Evolutionary conservation across 306 rosid genomes (phyloP).

Genomic region (Dalbergia cultrata): DNA sequence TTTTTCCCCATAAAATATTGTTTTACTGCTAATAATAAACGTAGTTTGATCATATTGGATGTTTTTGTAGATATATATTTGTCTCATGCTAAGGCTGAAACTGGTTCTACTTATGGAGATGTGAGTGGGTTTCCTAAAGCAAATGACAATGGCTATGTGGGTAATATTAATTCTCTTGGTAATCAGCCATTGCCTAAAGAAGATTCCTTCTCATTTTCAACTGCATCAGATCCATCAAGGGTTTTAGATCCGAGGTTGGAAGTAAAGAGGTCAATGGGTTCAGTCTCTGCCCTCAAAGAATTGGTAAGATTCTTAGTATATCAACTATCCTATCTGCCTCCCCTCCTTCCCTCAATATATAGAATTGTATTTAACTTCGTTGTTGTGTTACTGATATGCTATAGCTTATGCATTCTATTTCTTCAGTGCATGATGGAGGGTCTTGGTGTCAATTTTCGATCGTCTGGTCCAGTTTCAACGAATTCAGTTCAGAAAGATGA

Average conservation of each 20-base stretch:
- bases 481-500: conserved; percentile 77
- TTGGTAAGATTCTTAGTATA: conserved; percentile 57
- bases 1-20: neutral
- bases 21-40: neutral
- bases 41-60: conserved; percentile 31
- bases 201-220: conserved; percentile 63
- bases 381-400: conserved; percentile 41
- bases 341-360: too few relatives aligned
- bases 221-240: conserved; percentile 70
- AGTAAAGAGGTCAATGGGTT: conserved; percentile 63
- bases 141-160: conserved; percentile 65
- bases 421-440: conserved; percentile 85
- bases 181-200: conserved; percentile 68
- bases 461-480: conserved; percentile 62
- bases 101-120: conserved; percentile 67
- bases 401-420: conserved; percentile 49
- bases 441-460: conserved; percentile 71
- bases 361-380: neutral
- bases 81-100: conserved; percentile 71
- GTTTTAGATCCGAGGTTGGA: conserved; percentile 70
- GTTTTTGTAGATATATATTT: conserved; percentile 72
- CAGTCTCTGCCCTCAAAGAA: conserved; percentile 82
- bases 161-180: conserved; percentile 59
- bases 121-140: conserved; percentile 61
- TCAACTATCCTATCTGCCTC: neutral